These are phyloP conservation scores for Suillus variegatus DNA, from an alignment of 768 basidiomycete genomes.

Conservation along the genomic window DNA sequence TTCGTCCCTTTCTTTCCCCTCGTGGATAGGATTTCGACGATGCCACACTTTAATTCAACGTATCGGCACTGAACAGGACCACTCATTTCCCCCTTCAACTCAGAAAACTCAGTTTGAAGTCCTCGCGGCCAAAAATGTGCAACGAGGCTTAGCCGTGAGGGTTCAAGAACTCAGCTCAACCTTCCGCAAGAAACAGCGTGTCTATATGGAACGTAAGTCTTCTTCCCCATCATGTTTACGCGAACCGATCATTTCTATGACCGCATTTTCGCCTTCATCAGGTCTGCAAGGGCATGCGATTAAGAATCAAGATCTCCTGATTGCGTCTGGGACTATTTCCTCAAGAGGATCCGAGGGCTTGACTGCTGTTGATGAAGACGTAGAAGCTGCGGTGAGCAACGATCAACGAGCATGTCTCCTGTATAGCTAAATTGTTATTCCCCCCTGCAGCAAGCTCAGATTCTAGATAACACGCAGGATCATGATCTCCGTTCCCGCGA, in stretches of 20 bases:
- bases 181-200: conserved; percentile 96
- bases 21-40: conserved; percentile 36
- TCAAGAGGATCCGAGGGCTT: conserved; percentile 81
- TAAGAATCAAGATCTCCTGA: conserved; percentile 92
- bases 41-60: conserved; percentile 61
- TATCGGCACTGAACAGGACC: conserved; percentile 59
- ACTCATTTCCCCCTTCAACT: conserved; percentile 63
- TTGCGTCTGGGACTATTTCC: conserved; percentile 85
- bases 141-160: conserved; percentile 93
- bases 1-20: conserved; percentile 14
- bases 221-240: conserved; percentile 6
- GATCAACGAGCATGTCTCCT: conserved; percentile 17
- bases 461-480: conserved; percentile 38
- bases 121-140: conserved; percentile 88
- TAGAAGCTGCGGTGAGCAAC: conserved; percentile 75
- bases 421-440: conserved; percentile 9
- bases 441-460: conserved; percentile 32
- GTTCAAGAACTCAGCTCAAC: conserved; percentile 89
- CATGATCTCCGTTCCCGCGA: conserved; percentile 50
- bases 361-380: conserved; percentile 87
- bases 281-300: conserved; percentile 97
- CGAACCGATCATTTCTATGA: conserved; percentile 16
- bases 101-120: conserved; percentile 50
- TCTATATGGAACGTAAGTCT: conserved; percentile 95
- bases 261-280: conserved; percentile 33